A percentile compares a stretch with the other conserved stretches of the same genome.
These are phyloP conservation scores for Beauveria scarabaeidicola DNA, from an alignment of 2,329 filamentous ascomycete genomes.

Conservation along the genomic window DNA sequence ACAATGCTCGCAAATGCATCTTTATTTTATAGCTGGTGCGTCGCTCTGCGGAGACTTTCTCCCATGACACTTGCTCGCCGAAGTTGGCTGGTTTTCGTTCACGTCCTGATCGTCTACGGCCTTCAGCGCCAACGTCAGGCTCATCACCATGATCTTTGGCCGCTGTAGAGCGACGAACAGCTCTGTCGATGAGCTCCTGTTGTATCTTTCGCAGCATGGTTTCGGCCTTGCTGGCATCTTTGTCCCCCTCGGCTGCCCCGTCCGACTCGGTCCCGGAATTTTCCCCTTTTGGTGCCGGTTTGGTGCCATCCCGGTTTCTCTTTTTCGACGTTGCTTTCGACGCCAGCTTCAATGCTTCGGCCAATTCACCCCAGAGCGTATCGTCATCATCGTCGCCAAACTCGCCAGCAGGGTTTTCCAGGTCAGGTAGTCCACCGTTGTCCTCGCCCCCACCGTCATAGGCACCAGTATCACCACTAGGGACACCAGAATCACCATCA, in stretches of 20 bases:
- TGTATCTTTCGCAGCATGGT: slow-evolving; percentile 4
- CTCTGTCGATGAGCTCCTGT: slow-evolving; percentile 6
- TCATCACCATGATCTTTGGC: slow-evolving; percentile 25
- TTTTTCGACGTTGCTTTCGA: slow-evolving; percentile 3
- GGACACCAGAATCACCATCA: too few species aligned
- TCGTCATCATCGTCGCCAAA: slow-evolving; percentile 3
- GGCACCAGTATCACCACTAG: not conserved
- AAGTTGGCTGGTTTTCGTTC: slow-evolving; percentile 22
- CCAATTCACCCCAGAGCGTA: slow-evolving; percentile 3
- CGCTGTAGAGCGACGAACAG: slow-evolving; percentile 1
- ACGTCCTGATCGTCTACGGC: slow-evolving; percentile 20
- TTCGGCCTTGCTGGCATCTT: not conserved
- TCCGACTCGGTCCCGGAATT: not conserved
- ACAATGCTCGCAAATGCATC: slow-evolving; percentile 6
- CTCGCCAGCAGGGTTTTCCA: not conserved
- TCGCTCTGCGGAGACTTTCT: slow-evolving; percentile 13
- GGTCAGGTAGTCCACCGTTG: not conserved
- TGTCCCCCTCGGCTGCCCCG: not conserved
- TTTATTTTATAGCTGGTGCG: slow-evolving; percentile 9
- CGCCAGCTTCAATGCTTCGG: slow-evolving; percentile 2
- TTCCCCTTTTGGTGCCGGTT: not conserved
- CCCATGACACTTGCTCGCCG: slow-evolving; percentile 23
- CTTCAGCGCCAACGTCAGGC: slow-evolving; percentile 10
- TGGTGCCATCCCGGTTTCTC: not conserved
- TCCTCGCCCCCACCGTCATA: slow-evolving; percentile 9